Evolutionary conservation across 2,329 filamentous ascomycete genomes (phyloP).

Genomic region (Dothiorella sarmentorum): DNA sequence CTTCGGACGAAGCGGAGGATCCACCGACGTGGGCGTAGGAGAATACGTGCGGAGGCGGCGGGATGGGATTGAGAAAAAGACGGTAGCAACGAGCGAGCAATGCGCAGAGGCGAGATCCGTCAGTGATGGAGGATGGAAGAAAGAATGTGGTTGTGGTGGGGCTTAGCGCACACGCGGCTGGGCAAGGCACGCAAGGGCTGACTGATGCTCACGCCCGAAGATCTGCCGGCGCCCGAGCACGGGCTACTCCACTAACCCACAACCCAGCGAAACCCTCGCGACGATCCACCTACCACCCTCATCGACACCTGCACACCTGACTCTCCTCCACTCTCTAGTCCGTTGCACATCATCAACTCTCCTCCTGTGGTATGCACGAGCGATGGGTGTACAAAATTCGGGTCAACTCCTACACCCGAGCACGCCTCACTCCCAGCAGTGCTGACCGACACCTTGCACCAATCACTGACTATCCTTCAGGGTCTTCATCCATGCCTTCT

Average conservation of each 20-base stretch:
- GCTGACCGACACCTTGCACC: constrained; percentile 4
- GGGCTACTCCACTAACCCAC: too few species aligned
- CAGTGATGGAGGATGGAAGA: not conserved
- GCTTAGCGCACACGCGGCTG: constrained; percentile 5
- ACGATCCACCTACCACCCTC: not conserved
- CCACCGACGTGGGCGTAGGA: not conserved
- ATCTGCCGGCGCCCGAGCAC: not conserved
- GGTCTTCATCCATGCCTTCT: not conserved
- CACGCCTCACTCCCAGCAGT: not conserved
- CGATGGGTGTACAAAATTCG: not conserved
- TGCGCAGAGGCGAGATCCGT: not conserved
- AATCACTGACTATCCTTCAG: not conserved
- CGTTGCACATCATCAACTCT: not conserved
- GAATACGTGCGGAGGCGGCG: not conserved
- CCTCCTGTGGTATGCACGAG: not conserved
- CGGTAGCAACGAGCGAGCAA: not conserved
- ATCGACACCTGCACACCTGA: not conserved
- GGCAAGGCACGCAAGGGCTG: not conserved
- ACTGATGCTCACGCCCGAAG: not conserved
- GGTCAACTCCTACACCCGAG: too few species aligned
- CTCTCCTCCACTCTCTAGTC: not conserved
- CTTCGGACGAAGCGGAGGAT: not conserved
- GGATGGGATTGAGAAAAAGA: not conserved
- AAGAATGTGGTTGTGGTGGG: not conserved
- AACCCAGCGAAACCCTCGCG: not conserved